These are phyloP conservation scores for Clarireedia homoeocarpa DNA, from an alignment of 2,329 filamentous ascomycete genomes.

Conservation along the genomic window DNA sequence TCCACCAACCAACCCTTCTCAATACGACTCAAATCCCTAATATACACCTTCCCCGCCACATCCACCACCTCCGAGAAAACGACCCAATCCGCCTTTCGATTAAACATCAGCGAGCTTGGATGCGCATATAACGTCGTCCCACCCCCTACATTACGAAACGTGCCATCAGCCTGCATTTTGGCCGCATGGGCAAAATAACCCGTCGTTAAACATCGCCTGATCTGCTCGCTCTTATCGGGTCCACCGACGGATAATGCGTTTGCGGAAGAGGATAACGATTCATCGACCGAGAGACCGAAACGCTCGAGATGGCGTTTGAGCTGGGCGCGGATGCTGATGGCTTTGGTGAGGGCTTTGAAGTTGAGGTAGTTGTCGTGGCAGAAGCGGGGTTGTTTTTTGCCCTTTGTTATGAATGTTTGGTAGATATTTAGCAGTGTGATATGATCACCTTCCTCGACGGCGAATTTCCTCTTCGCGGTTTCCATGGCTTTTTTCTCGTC, in stretches of 20 bases:
- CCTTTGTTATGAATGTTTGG: constrained; percentile 75
- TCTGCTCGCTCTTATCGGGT: constrained; percentile 57
- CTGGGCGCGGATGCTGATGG: constrained; percentile 80
- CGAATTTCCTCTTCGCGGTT: constrained; percentile 69
- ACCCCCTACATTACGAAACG: constrained; percentile 77
- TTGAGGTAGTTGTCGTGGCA: constrained; percentile 84
- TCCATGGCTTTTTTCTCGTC: constrained; percentile 71
- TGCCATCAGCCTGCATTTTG: constrained; percentile 88
- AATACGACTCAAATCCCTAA: constrained; percentile 86
- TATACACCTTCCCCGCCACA: constrained; percentile 79
- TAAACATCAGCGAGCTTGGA: constrained; percentile 90
- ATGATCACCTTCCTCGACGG: constrained; percentile 89
- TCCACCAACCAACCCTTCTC: constrained; percentile 89
- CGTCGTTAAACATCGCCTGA: constrained; percentile 75
- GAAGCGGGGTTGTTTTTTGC: constrained; percentile 76
- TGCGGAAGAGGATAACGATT: constrained; percentile 41
- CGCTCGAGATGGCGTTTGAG: constrained; percentile 80
- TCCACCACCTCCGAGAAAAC: constrained; percentile 92
- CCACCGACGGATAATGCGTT: constrained; percentile 34
- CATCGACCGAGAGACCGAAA: constrained; percentile 65
- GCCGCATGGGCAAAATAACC: constrained; percentile 93
- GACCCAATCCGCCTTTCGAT: constrained; percentile 93
- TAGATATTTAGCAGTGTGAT: constrained; percentile 91
- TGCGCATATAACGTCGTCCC: constrained; percentile 75
- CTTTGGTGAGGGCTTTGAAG: constrained; percentile 73